Conservation (phyloP, 352 stramenopile genomes). For the Peronosclerospora sorghi region DNA sequence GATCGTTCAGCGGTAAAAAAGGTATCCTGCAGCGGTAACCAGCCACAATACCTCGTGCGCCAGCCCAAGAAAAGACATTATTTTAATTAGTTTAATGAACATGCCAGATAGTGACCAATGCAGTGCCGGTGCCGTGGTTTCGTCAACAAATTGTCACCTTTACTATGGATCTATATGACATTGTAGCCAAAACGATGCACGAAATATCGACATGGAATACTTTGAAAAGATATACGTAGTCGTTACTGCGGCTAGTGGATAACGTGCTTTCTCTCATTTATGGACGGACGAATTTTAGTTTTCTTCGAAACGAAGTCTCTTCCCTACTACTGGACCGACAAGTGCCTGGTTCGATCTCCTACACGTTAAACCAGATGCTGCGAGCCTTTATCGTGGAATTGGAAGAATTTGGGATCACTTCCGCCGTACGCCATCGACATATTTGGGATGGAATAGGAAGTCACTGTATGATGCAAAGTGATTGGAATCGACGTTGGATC, state of each 20-base stretch:
- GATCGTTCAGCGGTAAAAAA: no score
- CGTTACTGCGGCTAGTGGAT: background rate
- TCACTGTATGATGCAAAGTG: background rate
- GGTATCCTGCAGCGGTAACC: no score
- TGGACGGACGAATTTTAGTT: no score
- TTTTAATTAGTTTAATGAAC: slow-evolving; percentile 2
- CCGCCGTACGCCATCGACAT: background rate
- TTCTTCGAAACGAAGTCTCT: no score
- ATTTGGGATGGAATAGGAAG: background rate
- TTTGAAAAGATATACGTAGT: background rate
- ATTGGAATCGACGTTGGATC: slow-evolving; percentile 18
- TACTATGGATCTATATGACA: slow-evolving; percentile 12
- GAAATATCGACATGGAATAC: background rate
- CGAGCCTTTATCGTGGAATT: no score
- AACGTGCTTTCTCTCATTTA: no score
- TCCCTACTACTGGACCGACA: no score
- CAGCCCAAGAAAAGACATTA: no score
- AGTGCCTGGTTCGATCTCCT: no score
- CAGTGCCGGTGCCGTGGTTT: background rate
- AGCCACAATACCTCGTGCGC: no score
- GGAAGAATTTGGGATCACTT: slow-evolving; percentile 1
- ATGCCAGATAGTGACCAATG: background rate
- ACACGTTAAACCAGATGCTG: no score
- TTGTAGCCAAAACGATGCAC: background rate
- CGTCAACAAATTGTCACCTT: slow-evolving; percentile 3